Evolutionary conservation across 2,329 filamentous ascomycete genomes (phyloP).

Genomic region (Coleophoma cylindrospora): DNA sequence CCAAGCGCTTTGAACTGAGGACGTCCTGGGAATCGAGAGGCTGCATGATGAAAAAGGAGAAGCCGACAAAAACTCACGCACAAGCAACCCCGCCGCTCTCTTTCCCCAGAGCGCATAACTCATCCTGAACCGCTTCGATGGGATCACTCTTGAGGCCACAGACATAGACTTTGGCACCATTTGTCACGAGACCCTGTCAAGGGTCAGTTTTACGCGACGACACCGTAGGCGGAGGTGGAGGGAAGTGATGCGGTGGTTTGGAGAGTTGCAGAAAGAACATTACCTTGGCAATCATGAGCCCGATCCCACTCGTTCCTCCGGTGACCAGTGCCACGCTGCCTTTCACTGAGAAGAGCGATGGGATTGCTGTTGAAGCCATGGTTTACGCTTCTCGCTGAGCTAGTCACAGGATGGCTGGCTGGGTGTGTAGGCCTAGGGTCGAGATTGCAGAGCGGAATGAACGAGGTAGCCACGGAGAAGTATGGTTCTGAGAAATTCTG

Average conservation of each 20-base stretch:
- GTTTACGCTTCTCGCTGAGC: constrained; percentile 24
- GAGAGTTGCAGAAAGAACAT: no score
- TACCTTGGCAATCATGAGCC: constrained; percentile 40
- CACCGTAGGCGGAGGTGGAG: no score
- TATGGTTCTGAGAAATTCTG: no score
- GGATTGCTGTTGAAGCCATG: constrained; percentile 25
- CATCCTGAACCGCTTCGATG: constrained; percentile 30
- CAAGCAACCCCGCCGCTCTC: constrained; percentile 30
- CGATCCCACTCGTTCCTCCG: constrained; percentile 38
- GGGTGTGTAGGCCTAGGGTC: no score
- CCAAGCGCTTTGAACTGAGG: no score
- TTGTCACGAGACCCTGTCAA: constrained; percentile 34
- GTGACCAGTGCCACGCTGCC: constrained; percentile 39
- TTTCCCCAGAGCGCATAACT: constrained; percentile 33
- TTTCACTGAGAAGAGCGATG: constrained; percentile 43
- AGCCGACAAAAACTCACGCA: constrained; percentile 25
- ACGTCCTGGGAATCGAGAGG: not conserved
- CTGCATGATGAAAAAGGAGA: not conserved
- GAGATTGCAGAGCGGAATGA: no score
- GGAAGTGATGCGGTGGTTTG: no score
- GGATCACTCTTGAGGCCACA: constrained; percentile 35
- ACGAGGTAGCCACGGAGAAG: no score
- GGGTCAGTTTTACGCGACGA: not conserved
- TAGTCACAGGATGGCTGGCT: not conserved
- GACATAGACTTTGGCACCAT: constrained; percentile 42